A percentile compares a stretch with the other conserved stretches of the same genome.
Conservation (phyloP, 1,284 basidiomycete genomes). For the Tilletiaria anomala region DNA sequence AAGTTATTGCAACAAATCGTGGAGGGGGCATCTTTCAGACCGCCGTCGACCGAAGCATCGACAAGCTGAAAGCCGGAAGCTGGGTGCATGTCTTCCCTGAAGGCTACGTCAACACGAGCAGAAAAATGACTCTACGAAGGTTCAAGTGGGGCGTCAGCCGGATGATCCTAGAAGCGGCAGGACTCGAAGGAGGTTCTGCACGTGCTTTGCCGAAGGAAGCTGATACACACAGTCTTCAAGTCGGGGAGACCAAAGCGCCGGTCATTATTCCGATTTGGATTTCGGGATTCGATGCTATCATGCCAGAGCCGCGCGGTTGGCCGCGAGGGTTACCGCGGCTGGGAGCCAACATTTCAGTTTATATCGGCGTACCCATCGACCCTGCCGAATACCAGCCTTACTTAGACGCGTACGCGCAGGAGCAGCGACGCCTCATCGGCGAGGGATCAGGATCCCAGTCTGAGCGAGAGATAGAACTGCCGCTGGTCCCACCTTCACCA, state of each 20-base stretch:
- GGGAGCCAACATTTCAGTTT: conserved; percentile 15
- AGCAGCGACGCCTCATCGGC: no score
- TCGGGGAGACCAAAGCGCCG: conserved; percentile 45
- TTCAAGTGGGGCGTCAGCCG: conserved; percentile 96
- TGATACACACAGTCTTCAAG: conserved; percentile 5
- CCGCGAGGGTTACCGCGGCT: conserved; percentile 26
- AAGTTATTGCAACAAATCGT: conserved; percentile 82
- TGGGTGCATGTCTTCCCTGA: conserved; percentile 96
- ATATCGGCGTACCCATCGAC: neutral
- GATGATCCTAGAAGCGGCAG: conserved; percentile 14
- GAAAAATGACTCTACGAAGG: conserved; percentile 49
- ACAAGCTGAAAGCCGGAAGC: conserved; percentile 60
- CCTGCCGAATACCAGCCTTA: neutral
- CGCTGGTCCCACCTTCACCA: neutral
- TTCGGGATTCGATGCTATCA: conserved; percentile 42
- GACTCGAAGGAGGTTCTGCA: neutral
- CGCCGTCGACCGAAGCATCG: conserved; percentile 66
- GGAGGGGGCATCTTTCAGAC: conserved; percentile 79
- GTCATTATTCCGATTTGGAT: conserved; percentile 90
- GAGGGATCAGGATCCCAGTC: no score
- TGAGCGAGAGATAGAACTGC: no score
- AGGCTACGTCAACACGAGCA: conserved; percentile 66
- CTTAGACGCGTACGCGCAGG: neutral
- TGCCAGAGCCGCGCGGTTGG: conserved; percentile 29
- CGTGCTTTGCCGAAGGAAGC: neutral